These are phyloP conservation scores for Myrica gale DNA, from an alignment of 306 rosid species.

Conservation along the genomic window DNA sequence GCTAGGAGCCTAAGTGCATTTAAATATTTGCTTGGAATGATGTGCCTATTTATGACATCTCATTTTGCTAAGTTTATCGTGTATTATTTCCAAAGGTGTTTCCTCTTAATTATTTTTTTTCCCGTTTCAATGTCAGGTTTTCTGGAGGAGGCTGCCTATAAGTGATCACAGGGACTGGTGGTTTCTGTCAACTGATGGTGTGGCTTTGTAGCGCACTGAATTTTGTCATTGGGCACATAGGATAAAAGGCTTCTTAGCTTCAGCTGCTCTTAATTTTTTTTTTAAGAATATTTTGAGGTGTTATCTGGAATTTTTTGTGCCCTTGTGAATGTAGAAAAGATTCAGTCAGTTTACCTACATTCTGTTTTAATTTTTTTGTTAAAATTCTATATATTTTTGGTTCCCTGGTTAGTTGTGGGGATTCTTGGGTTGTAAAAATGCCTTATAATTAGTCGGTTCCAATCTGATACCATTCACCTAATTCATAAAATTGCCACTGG, in stretches of 20 bases:
- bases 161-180: constrained; percentile 49
- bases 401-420: constrained; percentile 18
- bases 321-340: constrained; percentile 65
- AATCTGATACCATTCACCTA: neutral
- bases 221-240: constrained; percentile 43
- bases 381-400: constrained; percentile 37
- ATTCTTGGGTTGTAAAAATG: constrained; percentile 43
- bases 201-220: constrained; percentile 46
- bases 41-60: neutral
- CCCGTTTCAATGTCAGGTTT: constrained; percentile 46
- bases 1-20: neutral
- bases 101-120: neutral
- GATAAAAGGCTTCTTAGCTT: constrained; percentile 48
- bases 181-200: constrained; percentile 57
- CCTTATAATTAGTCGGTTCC: constrained; percentile 37
- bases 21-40: neutral
- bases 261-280: constrained; percentile 18
- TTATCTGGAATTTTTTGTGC: constrained; percentile 39
- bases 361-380: constrained; percentile 12
- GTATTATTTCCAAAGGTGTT: neutral
- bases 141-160: constrained; percentile 37
- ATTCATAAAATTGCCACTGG: rapidly evolving
- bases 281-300: constrained; percentile 60
- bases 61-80: neutral
- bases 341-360: constrained; percentile 11